Evolutionary conservation across 352 stramenopile genomes (phyloP), one percentile per base, ranked within the genome.

Genomic region (Phytophthora syringae): DNA sequence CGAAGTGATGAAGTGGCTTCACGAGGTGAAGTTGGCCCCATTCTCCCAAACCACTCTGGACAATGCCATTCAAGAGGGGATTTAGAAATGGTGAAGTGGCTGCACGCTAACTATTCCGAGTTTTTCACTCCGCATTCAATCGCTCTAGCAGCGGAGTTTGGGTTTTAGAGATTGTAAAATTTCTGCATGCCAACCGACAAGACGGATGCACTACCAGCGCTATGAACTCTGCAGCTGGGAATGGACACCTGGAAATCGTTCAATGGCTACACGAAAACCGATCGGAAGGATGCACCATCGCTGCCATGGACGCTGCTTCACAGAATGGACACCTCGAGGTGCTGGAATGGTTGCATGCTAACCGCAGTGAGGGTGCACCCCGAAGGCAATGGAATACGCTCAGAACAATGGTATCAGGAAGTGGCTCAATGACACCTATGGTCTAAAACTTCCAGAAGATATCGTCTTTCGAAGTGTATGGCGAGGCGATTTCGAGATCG

Each of bases 1-100:
- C 39, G 21, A 72, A 72, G 47, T 44, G 30, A 12, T 67, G 50
- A 28, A 72, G 36, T 57, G 40, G 56, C 0, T 57, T 32, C 18
- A 62, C 9, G 64, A 77, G 16, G 58, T 21, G 4, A 70, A 58
- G 24, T 20, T 30, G n/a, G 36, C 7, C 24, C 1, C 0, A 28
- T 39, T 50, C 4, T 22, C 18, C 13, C 3, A 5, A 1, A 2
- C 10, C 13, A 9, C 22, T 18, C 22, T 49, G 32, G 22, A 2
- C 7, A 1, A 18, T 20, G 25, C 51, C 11, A 36, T 30, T 22
- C 15, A 6, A 25, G 3, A 25, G 52, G 52, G 2, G 20, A 21
- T 30, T 39, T 60, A 3, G 40, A 52, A 18, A 18, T 43, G 18
- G 13, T 60, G 52, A 40, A 52, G 21, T 60, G 52, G 52, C 16